These are phyloP conservation scores for Orbilia brochopaga DNA, from an alignment of 2,329 filamentous ascomycete species.

Conservation along the genomic window DNA sequence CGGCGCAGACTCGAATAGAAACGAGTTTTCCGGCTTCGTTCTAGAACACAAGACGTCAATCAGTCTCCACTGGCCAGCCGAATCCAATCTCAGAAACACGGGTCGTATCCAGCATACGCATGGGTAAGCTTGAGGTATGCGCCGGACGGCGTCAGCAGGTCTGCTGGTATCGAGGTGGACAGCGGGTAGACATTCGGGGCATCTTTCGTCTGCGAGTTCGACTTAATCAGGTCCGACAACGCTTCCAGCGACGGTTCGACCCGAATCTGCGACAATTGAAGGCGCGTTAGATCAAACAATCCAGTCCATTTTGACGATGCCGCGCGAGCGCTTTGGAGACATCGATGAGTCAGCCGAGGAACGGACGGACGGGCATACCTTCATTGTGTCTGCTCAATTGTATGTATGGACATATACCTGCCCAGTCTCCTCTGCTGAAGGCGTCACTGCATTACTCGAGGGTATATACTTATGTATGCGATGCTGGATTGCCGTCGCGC, in stretches of 20 bases:
- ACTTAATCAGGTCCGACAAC: conserved; percentile 40
- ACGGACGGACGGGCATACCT: too few relatives aligned
- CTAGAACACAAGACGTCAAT: conserved; percentile 54
- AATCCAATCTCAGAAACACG: background rate
- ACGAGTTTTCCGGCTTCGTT: conserved; percentile 77
- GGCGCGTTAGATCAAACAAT: too few relatives aligned
- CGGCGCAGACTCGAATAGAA: conserved; percentile 93
- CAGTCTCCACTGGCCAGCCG: background rate
- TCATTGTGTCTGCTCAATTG: too few relatives aligned
- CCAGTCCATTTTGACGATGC: too few relatives aligned
- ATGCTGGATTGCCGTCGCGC: background rate
- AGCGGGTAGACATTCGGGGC: conserved; percentile 79
- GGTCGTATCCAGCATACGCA: conserved; percentile 63
- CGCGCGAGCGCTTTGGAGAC: too few relatives aligned
- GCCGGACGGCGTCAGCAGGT: conserved; percentile 90
- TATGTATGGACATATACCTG: too few relatives aligned
- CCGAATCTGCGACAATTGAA: conserved; percentile 27
- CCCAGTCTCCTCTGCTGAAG: too few relatives aligned
- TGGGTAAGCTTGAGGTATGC: conserved; percentile 91
- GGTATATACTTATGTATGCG: too few relatives aligned
- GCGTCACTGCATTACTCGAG: too few relatives aligned
- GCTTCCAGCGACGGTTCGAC: conserved; percentile 43
- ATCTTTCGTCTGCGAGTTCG: conserved; percentile 54
- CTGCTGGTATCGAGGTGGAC: conserved; percentile 83
- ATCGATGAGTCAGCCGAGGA: too few relatives aligned